These are phyloP conservation scores for Alternaria sp. DNA, from an alignment of 2,329 filamentous ascomycete genomes.

Conservation along the genomic window DNA sequence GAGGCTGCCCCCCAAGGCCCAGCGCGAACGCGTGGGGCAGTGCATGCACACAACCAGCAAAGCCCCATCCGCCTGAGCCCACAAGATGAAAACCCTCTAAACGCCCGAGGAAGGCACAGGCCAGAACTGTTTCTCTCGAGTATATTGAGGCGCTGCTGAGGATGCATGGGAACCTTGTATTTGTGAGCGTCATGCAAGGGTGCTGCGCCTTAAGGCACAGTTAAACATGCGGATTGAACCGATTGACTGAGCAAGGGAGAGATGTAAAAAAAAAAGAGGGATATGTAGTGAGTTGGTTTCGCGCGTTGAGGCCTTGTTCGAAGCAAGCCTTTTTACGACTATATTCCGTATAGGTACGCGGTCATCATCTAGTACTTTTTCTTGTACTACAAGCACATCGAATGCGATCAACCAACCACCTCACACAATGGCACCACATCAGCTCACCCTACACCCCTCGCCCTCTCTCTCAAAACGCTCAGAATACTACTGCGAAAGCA, in stretches of 20 bases:
- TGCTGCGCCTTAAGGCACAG: conserved; percentile 14
- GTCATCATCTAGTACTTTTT: neutral
- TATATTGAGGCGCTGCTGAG: conserved; percentile 14
- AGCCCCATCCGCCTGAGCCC: conserved; percentile 1
- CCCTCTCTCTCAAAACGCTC: conserved; percentile 21
- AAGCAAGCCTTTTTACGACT: neutral
- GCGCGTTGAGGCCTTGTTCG: conserved; percentile 1
- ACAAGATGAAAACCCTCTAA: conserved; percentile 3
- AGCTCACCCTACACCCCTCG: neutral
- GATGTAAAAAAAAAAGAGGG: neutral
- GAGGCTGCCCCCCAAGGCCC: conserved; percentile 15
- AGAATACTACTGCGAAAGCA: conserved; percentile 23
- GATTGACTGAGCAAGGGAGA: neutral
- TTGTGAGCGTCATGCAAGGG: conserved; percentile 5
- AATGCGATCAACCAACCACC: neutral
- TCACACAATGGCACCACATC: conserved; percentile 20
- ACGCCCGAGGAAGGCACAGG: conserved; percentile 3
- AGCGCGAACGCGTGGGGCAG: conserved; percentile 16
- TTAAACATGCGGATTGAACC: conserved; percentile 1
- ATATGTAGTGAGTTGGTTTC: conserved; percentile 15
- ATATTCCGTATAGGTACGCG: neutral
- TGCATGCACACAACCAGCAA: conserved; percentile 11
- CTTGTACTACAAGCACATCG: neutral
- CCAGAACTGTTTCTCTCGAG: conserved; percentile 2
- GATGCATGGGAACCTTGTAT: conserved; percentile 6